Evolutionary conservation across 164 flowering plant genomes (phyloP), one percentile per base, ranked within the genome.

Genomic region (Vitis rotundifolia): DNA sequence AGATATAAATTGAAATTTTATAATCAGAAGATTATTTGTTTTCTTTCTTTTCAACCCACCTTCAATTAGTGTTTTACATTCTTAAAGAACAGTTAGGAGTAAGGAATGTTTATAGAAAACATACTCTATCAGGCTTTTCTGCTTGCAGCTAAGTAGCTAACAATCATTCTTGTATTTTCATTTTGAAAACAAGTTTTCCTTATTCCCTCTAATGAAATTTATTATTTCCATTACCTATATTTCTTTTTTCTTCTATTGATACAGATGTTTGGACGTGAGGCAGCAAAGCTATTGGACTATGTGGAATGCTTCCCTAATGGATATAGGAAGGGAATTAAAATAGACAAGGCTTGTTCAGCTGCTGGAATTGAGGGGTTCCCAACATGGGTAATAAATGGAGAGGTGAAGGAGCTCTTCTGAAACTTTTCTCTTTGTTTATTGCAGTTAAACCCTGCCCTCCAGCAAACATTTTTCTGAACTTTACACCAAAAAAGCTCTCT

Each of bases 261-360:
- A 15, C 78, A 92, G 99, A 91, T 93, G 89, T 95, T 95, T 83
- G 99, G 99, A 59, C 68, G 75, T 10, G 98, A 95, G 76, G 99
- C 93, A 51, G 82, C 88, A 15, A 81, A 91, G 82, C 68, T 84
- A 59, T 78, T 95, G 83, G 85, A 91, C 71, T 95, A 93, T 77
- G 91, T 91, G 11, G 98, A 95, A 79, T 95, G 99, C 83, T 95
- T 91, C 69, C 99, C 99, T 10, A 75, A 87, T 77, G 99, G 99
- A 68, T 84, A 76, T 50, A 84, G 61, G 59, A 90, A 77, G 67
- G 99, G 97, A 72, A 83, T 82, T 47, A 83, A 84, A 69, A 87
- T 91, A 50, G 85, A 59, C 8, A 83, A 84, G 72, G 91, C 80
- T 56, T 93, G 97, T 80, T 60, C 80, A 68, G 87, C 77, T 67